These are phyloP conservation scores for Botrytis hyacinthi DNA, from an alignment of 2,329 filamentous ascomycete genomes.

Conservation along the genomic window DNA sequence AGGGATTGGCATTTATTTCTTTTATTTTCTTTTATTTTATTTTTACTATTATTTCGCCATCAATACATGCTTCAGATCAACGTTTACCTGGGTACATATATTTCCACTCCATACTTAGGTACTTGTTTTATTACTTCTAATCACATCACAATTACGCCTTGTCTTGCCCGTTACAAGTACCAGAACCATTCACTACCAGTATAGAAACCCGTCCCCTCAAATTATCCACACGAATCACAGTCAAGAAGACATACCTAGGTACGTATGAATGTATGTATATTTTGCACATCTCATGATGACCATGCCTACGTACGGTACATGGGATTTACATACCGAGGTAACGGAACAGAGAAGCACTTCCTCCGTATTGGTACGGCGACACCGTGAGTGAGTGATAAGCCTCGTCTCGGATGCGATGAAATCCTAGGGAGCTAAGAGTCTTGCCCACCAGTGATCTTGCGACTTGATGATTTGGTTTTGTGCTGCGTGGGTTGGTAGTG, in stretches of 20 bases:
- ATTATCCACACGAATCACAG: not conserved
- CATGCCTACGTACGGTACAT: no score
- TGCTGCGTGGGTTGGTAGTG: accelerated
- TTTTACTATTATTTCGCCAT: not conserved
- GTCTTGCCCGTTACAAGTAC: not conserved
- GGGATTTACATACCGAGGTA: not conserved
- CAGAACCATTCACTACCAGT: not conserved
- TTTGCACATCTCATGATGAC: not conserved
- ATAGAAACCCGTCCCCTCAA: not conserved
- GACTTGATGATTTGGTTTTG: not conserved
- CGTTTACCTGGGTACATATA: not conserved
- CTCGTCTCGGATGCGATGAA: not conserved
- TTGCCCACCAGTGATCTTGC: not conserved
- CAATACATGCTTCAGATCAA: not conserved
- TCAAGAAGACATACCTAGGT: not conserved
- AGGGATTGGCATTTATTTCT: not conserved
- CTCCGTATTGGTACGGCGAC: not conserved
- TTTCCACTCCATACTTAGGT: not conserved
- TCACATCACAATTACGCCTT: not conserved
- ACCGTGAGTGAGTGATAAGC: not conserved
- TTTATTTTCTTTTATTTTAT: not conserved
- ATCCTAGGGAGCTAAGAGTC: not conserved
- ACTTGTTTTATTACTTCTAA: not conserved
- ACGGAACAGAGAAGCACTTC: not conserved
- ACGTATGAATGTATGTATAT: not conserved